phyloP scores from a whole-genome alignment of 2,329 filamentous ascomycete genomes.

The Phyllachora maydis region DNA sequence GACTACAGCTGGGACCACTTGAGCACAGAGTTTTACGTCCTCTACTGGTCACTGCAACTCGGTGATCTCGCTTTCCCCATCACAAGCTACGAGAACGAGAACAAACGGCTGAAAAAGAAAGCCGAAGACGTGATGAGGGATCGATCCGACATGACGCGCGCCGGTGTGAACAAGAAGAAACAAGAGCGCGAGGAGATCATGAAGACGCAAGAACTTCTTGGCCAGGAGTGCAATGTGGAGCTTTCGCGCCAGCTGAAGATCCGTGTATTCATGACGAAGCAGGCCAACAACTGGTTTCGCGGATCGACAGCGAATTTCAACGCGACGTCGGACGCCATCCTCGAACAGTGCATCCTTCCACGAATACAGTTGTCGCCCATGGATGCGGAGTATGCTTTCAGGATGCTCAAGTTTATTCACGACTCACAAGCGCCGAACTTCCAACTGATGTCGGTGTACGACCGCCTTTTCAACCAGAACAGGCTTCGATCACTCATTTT shows the following conservation, averaged over 20 bases:
- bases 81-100: constrained; percentile 59
- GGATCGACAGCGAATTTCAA: constrained; percentile 41
- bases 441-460: constrained; percentile 64
- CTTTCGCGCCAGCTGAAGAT: constrained; percentile 46
- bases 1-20: constrained; percentile 46
- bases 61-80: constrained; percentile 63
- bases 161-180: constrained; percentile 44
- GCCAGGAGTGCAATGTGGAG: constrained; percentile 54
- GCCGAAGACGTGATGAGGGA: constrained; percentile 48
- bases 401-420: constrained; percentile 74
- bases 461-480: constrained; percentile 68
- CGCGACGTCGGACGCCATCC: constrained; percentile 50
- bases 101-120: constrained; percentile 44
- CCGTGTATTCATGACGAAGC: constrained; percentile 48
- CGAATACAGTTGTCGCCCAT: constrained; percentile 64
- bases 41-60: constrained; percentile 80
- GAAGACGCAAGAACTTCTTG: constrained; percentile 46
- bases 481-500: constrained; percentile 69
- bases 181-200: constrained; percentile 48
- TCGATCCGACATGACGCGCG: constrained; percentile 49
- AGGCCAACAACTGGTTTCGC: constrained; percentile 63
- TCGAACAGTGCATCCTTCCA: constrained; percentile 87
- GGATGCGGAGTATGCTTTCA: constrained; percentile 77
- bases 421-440: constrained; percentile 70
- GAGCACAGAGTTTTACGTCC: constrained; percentile 64